Evolutionary conservation across 495 filamentous ascomycete species (phyloP).

Genomic region (Podospora sp.): DNA sequence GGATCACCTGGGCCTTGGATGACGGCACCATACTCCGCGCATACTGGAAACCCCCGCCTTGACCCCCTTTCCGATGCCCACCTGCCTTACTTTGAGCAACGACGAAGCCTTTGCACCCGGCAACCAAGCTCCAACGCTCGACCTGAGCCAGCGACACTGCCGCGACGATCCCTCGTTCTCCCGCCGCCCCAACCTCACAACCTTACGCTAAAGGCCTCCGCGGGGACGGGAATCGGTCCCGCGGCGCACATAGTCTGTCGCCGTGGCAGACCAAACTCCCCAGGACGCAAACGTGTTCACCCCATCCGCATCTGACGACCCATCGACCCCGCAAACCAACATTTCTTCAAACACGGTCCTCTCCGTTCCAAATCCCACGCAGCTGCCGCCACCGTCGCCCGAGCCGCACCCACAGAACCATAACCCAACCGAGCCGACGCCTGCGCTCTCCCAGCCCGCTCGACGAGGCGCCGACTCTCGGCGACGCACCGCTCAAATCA

Average conservation of each 20-base stretch:
- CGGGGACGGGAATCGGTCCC: constrained; percentile 35
- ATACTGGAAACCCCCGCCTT: constrained; percentile 8
- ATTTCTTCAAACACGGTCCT: constrained; percentile 39
- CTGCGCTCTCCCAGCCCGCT: background rate
- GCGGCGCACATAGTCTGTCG: constrained; percentile 33
- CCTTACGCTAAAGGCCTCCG: constrained; percentile 21
- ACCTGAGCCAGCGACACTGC: constrained; percentile 5
- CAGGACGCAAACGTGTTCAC: constrained; percentile 27
- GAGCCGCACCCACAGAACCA: background rate
- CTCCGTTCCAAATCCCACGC: constrained; percentile 33
- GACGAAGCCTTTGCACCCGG: background rate
- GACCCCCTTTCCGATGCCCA: constrained; percentile 4
- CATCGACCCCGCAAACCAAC: constrained; percentile 46
- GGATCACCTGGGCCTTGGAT: constrained; percentile 21
- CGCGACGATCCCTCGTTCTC: constrained; percentile 17
- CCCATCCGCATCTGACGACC: constrained; percentile 46
- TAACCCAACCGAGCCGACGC: background rate
- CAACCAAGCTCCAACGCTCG: constrained; percentile 1
- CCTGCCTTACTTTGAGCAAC: background rate
- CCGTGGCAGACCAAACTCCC: constrained; percentile 42
- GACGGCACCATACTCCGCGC: constrained; percentile 27
- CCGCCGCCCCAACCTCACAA: constrained; percentile 7
- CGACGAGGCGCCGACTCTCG: constrained; percentile 8
- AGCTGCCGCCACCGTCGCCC: constrained; percentile 26
- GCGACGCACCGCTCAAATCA: constrained; percentile 26